A percentile compares a stretch with the other conserved stretches of the same genome.
These are phyloP conservation scores for Panaeolus cyanescens DNA, from an alignment of 768 basidiomycete species.

Conservation along the genomic window DNA sequence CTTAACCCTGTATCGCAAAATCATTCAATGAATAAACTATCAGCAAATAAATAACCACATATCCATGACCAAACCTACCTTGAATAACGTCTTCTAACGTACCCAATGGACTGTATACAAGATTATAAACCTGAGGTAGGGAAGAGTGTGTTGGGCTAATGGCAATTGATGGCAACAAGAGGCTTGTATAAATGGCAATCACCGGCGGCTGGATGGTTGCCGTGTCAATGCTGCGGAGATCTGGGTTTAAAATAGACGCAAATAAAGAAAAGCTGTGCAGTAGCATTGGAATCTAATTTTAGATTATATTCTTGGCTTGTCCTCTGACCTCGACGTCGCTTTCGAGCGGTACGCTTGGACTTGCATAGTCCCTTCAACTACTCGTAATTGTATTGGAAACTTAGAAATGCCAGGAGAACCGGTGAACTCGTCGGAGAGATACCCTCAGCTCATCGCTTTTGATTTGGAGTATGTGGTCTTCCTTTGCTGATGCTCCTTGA, in stretches of 20 bases:
- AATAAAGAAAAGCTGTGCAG: not conserved
- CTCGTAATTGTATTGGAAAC: no score
- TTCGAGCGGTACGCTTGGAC: no score
- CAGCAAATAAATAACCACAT: not conserved
- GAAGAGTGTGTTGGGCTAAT: not conserved
- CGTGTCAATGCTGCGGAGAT: not conserved
- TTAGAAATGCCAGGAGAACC: not conserved
- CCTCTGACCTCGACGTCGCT: no score
- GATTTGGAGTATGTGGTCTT: constrained; percentile 17
- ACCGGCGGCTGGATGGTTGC: not conserved
- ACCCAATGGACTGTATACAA: not conserved
- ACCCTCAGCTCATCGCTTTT: constrained; percentile 20
- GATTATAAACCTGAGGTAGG: not conserved
- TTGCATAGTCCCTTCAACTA: no score
- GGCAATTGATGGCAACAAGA: not conserved
- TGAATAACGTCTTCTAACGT: not conserved
- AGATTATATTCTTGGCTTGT: not conserved
- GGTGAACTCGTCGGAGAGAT: not conserved
- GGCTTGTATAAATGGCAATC: not conserved
- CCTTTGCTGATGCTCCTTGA: not conserved
- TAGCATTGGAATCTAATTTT: not conserved
- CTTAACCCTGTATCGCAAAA: not conserved
- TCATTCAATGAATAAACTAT: not conserved
- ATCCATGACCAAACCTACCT: not conserved
- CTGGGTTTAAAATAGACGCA: not conserved